Base-by-base conservation (phyloP, 2,329 filamentous ascomycete genomes). In the Beauveria sp. region DNA sequence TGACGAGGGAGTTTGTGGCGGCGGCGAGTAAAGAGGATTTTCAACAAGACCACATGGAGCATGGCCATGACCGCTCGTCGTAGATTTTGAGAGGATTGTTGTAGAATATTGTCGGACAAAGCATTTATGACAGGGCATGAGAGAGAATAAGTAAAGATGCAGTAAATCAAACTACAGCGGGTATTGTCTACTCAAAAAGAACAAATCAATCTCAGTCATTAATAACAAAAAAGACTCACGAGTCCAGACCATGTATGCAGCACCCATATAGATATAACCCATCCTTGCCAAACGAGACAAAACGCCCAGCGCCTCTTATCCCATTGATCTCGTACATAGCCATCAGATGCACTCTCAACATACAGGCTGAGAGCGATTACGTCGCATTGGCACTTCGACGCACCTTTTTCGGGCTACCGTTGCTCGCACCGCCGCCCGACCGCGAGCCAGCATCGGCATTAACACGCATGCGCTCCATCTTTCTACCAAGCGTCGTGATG, bases 381-480 rank as follows among this genome's bases (percentile, higher is more conserved):
- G 55, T 24, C 22, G 22, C 55, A 47, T 52, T 58, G 55, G 41
- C 26, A 3, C 40, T 53, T 67, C 77, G 80, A n/a, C 80, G 75
- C 64, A 81, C 69, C 71, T 83, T 84, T 70, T 82, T 83, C 16
- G 80, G 80, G 61, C 79, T 83, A 0, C 75, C 76, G 8, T 64
- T 71, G 47, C 69, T 71, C 46, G 64, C 67, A 58, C 61, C 65
- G 63, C 69, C 68, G 12, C 67, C 55, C 28, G 66, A 58, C 50
- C 67, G 61, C 62, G 63, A n/a, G 51, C 62, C 61, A 40, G 68
- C 70, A 18, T 75, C 74, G 47, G 71, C 73, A 57, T 75, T 78
- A 40, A 85, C 73, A 4, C 77, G 76, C 68, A 85, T 73, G 63
- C 74, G 72, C 70, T 84, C 81, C 69, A 85, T 70, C 68, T 75